phyloP scores from a whole-genome alignment of 768 basidiomycete species.

The Boletales sp. region DNA sequence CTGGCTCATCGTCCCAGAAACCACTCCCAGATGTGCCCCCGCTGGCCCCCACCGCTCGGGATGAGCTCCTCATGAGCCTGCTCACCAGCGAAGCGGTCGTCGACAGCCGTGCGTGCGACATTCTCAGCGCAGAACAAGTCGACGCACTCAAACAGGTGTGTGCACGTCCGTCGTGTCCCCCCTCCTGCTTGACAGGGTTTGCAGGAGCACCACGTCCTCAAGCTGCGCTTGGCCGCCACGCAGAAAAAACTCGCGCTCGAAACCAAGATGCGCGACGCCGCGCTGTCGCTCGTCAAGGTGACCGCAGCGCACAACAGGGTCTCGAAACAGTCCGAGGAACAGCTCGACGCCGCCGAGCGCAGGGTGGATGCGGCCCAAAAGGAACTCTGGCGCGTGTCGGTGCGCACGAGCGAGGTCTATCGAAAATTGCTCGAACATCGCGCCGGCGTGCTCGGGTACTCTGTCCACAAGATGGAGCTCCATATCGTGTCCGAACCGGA shows the following conservation, averaged over 20 bases:
- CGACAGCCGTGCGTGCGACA: constrained; percentile 80
- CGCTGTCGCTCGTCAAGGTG: constrained; percentile 66
- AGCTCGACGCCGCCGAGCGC: constrained; percentile 67
- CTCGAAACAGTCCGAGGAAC: constrained; percentile 64
- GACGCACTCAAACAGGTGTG: constrained; percentile 66
- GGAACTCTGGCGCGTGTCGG: constrained; percentile 67
- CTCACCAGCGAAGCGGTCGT: constrained; percentile 92
- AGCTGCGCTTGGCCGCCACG: constrained; percentile 61
- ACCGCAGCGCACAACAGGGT: constrained; percentile 54
- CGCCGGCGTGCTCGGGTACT: constrained; percentile 73
- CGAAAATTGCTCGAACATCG: constrained; percentile 75
- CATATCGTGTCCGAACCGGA: constrained; percentile 36
- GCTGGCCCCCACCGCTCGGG: constrained; percentile 50
- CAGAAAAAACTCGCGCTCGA: constrained; percentile 75
- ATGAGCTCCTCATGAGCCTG: constrained; percentile 85
- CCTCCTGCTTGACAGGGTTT: background rate
- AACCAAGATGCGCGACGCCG: constrained; percentile 86
- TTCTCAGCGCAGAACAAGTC: constrained; percentile 70
- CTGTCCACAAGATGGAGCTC: constrained; percentile 61
- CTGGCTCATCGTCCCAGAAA: constrained; percentile 49
- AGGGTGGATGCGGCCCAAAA: constrained; percentile 69
- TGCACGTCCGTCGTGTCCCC: background rate
- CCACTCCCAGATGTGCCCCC: constrained; percentile 21
- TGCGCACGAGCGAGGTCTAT: constrained; percentile 59
- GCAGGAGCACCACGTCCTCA: constrained; percentile 73